A percentile compares a stretch with the other conserved stretches of the same genome.
Conservation (phyloP, 2,329 filamentous ascomycete species). For the Capronia americana region DNA sequence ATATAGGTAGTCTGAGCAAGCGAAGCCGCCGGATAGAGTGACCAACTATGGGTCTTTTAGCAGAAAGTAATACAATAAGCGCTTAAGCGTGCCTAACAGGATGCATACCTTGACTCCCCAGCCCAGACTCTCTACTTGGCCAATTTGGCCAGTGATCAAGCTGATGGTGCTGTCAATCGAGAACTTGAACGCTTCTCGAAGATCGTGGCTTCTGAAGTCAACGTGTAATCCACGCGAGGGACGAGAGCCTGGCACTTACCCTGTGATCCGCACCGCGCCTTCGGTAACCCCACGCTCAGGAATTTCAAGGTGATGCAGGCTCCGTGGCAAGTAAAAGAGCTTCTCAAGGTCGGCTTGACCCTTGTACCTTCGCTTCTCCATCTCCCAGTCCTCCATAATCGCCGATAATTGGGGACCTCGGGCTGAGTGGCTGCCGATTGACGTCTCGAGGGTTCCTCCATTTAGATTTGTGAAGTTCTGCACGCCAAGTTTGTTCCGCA, state of each 20-base stretch:
- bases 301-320: not conserved
- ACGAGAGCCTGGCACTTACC: not conserved
- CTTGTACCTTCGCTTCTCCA: not conserved
- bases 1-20: slow-evolving; percentile 1
- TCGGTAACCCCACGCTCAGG: not conserved
- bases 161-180: not conserved
- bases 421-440: not conserved
- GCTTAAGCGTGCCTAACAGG: not conserved
- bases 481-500: not conserved
- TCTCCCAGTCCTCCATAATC: slow-evolving; percentile 1
- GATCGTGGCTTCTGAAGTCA: not conserved
- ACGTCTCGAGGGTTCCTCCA: not conserved
- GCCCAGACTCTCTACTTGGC: slow-evolving; percentile 5
- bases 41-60: not conserved
- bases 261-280: not conserved
- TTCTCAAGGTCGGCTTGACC: not conserved
- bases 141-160: not conserved
- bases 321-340: not conserved
- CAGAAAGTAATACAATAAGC: not conserved
- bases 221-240: not conserved
- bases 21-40: not conserved
- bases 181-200: slow-evolving; percentile 5
- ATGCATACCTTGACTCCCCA: not conserved
- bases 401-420: not conserved
- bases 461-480: not conserved